Evolutionary conservation across 257 asterid genomes (phyloP), one percentile per base, ranked within the genome.

Genomic region (Solanum sparsipilum): DNA sequence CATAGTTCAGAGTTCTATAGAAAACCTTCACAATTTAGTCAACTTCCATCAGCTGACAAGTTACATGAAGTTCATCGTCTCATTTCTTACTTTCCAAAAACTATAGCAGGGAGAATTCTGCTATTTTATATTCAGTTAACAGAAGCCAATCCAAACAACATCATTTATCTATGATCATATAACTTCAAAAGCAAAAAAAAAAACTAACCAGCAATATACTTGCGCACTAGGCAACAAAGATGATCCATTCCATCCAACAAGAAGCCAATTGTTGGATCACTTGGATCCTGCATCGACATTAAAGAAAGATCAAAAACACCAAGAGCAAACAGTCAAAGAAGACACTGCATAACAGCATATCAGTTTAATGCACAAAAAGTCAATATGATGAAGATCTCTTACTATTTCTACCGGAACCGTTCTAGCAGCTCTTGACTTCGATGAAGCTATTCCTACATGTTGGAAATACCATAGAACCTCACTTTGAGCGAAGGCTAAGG

Each of bases 391-490:
- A 58, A 38, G 67, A 44, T 74, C 90, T 91, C 99, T 96, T 93
- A 97, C 99, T 87, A 93, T 93, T 89, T 96, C 99, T 27, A 97
- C 99, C 21, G 98, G 91, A 82, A 93, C 94, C 89, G 91, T 86
- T 87, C 98, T 94, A 82, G 96, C 91, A 81, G 96, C 91, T 94
- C 91, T 97, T 31, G 98, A 92, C 93, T 93, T 96, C 48, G 96
- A 91, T 87, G 98, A 91, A 46, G 96, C 95, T 88, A 97, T 86
- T 87, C 99, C 99, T 44, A 93, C 97, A 85, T 97, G 99, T 91
- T 97, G 99, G 88, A 97, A 97, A 84, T 95, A 97, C 99, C 99
- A 97, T 32, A 95, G 84, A 58, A 95, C 98, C 95, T 97, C 99
- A 93, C 99, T 96, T 89, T 97, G 99, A 35, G 98, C 96, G 87